Evolutionary conservation across 164 flowering plant genomes (phyloP), one percentile per base, ranked within the genome.

Genomic region (Amborella trichopoda): DNA sequence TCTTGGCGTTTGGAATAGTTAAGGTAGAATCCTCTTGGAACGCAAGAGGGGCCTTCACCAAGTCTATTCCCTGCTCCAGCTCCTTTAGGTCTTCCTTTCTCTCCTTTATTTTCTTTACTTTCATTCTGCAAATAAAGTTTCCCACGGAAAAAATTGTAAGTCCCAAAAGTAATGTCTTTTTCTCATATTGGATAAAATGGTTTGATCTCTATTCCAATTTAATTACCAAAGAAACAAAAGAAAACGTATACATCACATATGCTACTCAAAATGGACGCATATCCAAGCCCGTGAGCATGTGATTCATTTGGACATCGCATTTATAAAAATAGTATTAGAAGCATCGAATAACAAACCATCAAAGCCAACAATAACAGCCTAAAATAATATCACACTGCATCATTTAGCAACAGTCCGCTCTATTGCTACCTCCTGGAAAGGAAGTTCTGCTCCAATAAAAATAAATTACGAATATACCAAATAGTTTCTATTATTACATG

Each of bases 1-100:
- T n/a, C n/a, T n/a, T n/a, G 26, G 45, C 18, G 53, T 55, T 55
- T 24, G 79, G 74, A 23, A 67, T 46, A 19, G 74, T 68, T 48
- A 58, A 72, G 21, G 83, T 67, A 40, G 70, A 60, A 11, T 77
- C 79, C 34, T 62, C 16, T 38, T 9, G 51, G 13, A 69, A 60
- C 9, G 55, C 72, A 5, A n/a, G 6, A 1, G 83, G 83, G 13
- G 78, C 78, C 62, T 71, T 69, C 67, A 83, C 68, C 66, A 77
- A 22, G 58, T 54, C 57, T 46, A 75, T 78, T 53, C 62, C 23
- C 48, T 84, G 82, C 6, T 75, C 72, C 67, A 79, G 50, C 58
- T 81, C 90, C 52, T 60, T 77, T 1, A 23, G 22, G 0, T 44
- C 61, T 38, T 47, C 57, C 40, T 44, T 56, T 21, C 25, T 42